These are phyloP conservation scores for Basipetospora chlamydospora DNA, from an alignment of 2,329 filamentous ascomycete species.

Conservation along the genomic window DNA sequence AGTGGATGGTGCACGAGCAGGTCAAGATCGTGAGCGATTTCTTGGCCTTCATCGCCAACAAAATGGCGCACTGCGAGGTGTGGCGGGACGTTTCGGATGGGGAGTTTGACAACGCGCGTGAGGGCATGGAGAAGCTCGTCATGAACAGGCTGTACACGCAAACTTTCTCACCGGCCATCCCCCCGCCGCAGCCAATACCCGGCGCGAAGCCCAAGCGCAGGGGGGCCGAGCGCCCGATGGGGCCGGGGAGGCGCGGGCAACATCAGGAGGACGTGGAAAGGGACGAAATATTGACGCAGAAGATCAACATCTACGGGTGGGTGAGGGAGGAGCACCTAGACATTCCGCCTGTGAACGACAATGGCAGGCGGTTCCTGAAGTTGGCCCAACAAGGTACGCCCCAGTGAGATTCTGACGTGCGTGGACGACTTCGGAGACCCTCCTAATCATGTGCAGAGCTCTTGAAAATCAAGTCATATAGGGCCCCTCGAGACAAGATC, in stretches of 20 bases:
- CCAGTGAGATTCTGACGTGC: not conserved
- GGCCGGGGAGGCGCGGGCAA: slow-evolving; percentile 78
- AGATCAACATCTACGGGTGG: slow-evolving; percentile 95
- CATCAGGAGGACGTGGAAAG: slow-evolving; percentile 97
- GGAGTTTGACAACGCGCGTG: slow-evolving; percentile 94
- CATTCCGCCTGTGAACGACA: slow-evolving; percentile 71
- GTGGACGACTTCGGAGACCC: not conserved
- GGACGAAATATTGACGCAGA: slow-evolving; percentile 90
- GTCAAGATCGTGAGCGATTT: slow-evolving; percentile 98
- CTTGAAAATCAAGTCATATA: slow-evolving; percentile 89
- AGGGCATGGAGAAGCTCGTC: slow-evolving; percentile 98
- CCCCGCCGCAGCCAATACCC: slow-evolving; percentile 59
- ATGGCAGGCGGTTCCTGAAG: slow-evolving; percentile 73
- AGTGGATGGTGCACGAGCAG: slow-evolving; percentile 99
- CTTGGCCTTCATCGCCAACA: slow-evolving; percentile 89
- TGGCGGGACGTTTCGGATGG: slow-evolving; percentile 93
- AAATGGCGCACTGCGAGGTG: slow-evolving; percentile 94
- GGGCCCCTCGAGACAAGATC: slow-evolving; percentile 94
- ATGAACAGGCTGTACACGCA: slow-evolving; percentile 96
- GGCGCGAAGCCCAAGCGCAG: slow-evolving; percentile 54
- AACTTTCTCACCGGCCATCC: slow-evolving; percentile 90
- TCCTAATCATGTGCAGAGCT: slow-evolving; percentile 46
- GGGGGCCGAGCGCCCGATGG: slow-evolving; percentile 52
- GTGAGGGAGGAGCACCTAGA: slow-evolving; percentile 86
- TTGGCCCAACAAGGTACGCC: slow-evolving; percentile 69